A percentile compares a stretch with the other conserved stretches of the same genome.
Conservation (phyloP, 495 filamentous ascomycete genomes). For the Talaromyces adpressus region DNA sequence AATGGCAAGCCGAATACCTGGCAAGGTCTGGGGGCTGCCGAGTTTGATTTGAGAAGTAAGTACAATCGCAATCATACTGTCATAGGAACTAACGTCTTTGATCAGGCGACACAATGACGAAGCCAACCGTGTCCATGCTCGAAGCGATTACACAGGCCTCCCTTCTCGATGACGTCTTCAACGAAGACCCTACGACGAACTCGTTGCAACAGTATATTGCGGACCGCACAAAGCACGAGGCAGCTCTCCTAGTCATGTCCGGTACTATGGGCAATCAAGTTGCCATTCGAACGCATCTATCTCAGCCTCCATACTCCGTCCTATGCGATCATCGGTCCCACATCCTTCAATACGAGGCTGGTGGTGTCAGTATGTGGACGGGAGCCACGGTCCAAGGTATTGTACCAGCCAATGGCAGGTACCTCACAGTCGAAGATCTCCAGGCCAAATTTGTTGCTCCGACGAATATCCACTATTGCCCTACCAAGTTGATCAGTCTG, state of each 20-base stretch:
- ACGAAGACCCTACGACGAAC: constrained; percentile 62
- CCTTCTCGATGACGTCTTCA: constrained; percentile 66
- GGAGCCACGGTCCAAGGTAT: constrained; percentile 35
- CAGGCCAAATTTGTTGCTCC: constrained; percentile 38
- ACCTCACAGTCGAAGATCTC: constrained; percentile 74
- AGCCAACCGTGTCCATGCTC: constrained; percentile 68
- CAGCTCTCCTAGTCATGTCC: constrained; percentile 71
- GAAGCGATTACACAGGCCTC: constrained; percentile 36
- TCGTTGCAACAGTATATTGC: constrained; percentile 58
- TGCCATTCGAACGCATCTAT: constrained; percentile 38
- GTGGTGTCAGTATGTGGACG: constrained; percentile 40
- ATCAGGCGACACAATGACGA: constrained; percentile 67
- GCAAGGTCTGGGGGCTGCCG: constrained; percentile 54
- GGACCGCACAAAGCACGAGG: constrained; percentile 56
- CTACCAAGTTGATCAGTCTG: constrained; percentile 72
- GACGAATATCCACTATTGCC: constrained; percentile 44
- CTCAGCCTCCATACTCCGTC: constrained; percentile 43
- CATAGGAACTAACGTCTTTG: not conserved
- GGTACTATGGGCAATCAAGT: constrained; percentile 78
- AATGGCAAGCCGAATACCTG: constrained; percentile 37
- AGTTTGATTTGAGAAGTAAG: constrained; percentile 51
- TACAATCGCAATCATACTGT: not conserved
- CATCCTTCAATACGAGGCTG: constrained; percentile 42
- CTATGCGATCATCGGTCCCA: constrained; percentile 42
- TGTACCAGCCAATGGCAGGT: constrained; percentile 51